Evolutionary conservation across 345 rosid genomes (phyloP).

Genomic region (Cardiospermum halicacabum): DNA sequence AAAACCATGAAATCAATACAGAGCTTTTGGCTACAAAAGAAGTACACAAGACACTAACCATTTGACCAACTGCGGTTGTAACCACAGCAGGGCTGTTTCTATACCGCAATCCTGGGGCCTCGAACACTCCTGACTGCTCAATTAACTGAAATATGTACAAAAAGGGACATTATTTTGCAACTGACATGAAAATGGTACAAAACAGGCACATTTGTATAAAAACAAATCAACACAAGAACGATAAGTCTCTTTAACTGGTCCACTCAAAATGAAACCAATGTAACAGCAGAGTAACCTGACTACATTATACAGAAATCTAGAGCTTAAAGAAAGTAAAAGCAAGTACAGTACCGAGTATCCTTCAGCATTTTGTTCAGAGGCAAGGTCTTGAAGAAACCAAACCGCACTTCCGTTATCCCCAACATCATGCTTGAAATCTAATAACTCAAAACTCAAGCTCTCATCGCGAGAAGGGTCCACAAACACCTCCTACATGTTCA

Average conservation of each 20-base stretch:
- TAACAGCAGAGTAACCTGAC: too few species aligned
- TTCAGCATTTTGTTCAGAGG: slow-evolving; percentile 50
- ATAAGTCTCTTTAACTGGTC: too few species aligned
- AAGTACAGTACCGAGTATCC: slow-evolving; percentile 41
- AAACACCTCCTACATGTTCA: slow-evolving; percentile 59
- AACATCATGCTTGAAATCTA: slow-evolving; percentile 60
- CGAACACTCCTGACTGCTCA: slow-evolving; percentile 60
- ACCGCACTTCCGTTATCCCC: slow-evolving; percentile 39
- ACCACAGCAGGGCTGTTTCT: slow-evolving; percentile 39
- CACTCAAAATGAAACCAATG: neutral
- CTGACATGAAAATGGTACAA: neutral
- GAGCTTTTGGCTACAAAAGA: slow-evolving; percentile 2
- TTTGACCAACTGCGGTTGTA: slow-evolving; percentile 71
- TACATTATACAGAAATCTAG: neutral
- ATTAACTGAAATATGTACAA: slow-evolving; percentile 37
- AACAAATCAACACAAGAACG: too few species aligned
- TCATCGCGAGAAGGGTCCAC: slow-evolving; percentile 77
- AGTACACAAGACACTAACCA: slow-evolving; percentile 42
- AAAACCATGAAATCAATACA: slow-evolving; percentile 6
- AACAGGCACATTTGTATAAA: too few species aligned
- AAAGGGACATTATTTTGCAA: slow-evolving; percentile 1
- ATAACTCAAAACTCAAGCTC: slow-evolving; percentile 78
- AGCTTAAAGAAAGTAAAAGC: neutral
- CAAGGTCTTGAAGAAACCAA: slow-evolving; percentile 59
- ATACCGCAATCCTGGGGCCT: slow-evolving; percentile 44